phyloP scores from a whole-genome alignment of 805 yeast species.

The Teunomyces atbi region DNA sequence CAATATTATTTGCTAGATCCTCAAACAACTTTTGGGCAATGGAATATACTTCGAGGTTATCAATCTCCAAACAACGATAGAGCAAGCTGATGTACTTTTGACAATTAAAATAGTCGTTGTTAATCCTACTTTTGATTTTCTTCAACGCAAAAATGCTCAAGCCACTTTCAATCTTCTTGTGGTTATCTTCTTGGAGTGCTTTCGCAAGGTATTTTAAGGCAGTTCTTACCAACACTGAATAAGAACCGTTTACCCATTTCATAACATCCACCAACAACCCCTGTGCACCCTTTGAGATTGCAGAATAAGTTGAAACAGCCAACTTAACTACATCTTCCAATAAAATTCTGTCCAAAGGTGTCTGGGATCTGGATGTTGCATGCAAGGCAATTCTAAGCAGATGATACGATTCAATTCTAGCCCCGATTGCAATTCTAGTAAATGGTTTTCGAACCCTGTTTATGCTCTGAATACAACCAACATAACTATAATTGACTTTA shows the following conservation, averaged over 20 bases:
- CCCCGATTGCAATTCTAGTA: slow-evolving; percentile 76
- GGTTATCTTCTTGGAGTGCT: slow-evolving; percentile 43
- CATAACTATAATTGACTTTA: slow-evolving; percentile 52
- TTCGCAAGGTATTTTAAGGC: slow-evolving; percentile 49
- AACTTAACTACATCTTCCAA: slow-evolving; percentile 63
- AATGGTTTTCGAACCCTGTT: slow-evolving; percentile 64
- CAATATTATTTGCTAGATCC: slow-evolving; percentile 24
- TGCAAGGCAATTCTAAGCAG: slow-evolving; percentile 69
- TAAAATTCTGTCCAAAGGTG: slow-evolving; percentile 59
- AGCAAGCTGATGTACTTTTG: slow-evolving; percentile 47
- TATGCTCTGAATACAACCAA: slow-evolving; percentile 60
- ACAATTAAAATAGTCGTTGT: slow-evolving; percentile 55
- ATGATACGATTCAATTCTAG: slow-evolving; percentile 71
- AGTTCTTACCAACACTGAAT: slow-evolving; percentile 49
- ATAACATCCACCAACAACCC: slow-evolving; percentile 63
- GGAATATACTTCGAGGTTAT: slow-evolving; percentile 52
- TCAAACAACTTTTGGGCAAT: slow-evolving; percentile 54
- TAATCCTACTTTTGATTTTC: slow-evolving; percentile 56
- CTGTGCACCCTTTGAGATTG: slow-evolving; percentile 70
- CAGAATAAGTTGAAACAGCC: slow-evolving; percentile 67
- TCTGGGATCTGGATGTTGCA: slow-evolving; percentile 69
- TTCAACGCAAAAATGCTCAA: slow-evolving; percentile 55
- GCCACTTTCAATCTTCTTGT: slow-evolving; percentile 61
- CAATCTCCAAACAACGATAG: slow-evolving; percentile 54
- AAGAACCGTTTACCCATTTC: slow-evolving; percentile 67